Percentiles rank a stretch among this genome's conserved stretches.
Conservation (phyloP, 768 basidiomycete species). For the Boletus fagicola region DNA sequence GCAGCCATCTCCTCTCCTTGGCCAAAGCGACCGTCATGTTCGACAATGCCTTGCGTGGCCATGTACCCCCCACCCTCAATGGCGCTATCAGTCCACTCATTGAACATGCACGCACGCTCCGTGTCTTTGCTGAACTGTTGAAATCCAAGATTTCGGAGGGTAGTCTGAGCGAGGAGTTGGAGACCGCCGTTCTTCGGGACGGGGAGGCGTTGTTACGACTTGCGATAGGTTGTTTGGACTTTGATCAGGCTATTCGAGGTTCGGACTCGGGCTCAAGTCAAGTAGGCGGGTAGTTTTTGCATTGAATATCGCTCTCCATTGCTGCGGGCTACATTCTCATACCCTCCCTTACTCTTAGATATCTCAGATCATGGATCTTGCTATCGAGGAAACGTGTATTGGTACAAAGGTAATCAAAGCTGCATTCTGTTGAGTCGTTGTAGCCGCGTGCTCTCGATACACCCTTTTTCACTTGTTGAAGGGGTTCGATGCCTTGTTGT, state of each 20-base stretch:
- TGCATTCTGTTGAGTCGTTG: conserved; percentile 48
- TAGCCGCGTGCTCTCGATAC: conserved; percentile 49
- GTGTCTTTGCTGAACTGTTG: conserved; percentile 17
- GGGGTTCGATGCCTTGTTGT: conserved; percentile 54
- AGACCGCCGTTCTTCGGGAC: conserved; percentile 23
- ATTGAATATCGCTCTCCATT: background rate
- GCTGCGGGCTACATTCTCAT: background rate
- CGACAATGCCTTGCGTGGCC: conserved; percentile 16
- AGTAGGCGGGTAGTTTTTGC: conserved; percentile 9
- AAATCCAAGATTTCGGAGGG: conserved; percentile 9
- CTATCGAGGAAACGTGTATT: background rate
- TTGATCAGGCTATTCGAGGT: conserved; percentile 18
- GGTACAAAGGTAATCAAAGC: conserved; percentile 6
- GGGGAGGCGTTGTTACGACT: conserved; percentile 21
- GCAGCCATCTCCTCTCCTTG: conserved; percentile 12
- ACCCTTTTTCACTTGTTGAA: conserved; percentile 29
- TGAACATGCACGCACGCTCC: conserved; percentile 15
- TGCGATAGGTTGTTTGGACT: conserved; percentile 21
- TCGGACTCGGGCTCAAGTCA: background rate
- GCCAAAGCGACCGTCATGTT: conserved; percentile 20
- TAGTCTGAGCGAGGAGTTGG: conserved; percentile 14
- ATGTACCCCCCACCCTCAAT: background rate
- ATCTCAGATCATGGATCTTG: background rate
- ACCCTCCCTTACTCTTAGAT: background rate
- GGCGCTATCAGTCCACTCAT: background rate